These are phyloP conservation scores for Halophytophthora batemanensis DNA, from an alignment of 352 stramenopile genomes.

Conservation along the genomic window DNA sequence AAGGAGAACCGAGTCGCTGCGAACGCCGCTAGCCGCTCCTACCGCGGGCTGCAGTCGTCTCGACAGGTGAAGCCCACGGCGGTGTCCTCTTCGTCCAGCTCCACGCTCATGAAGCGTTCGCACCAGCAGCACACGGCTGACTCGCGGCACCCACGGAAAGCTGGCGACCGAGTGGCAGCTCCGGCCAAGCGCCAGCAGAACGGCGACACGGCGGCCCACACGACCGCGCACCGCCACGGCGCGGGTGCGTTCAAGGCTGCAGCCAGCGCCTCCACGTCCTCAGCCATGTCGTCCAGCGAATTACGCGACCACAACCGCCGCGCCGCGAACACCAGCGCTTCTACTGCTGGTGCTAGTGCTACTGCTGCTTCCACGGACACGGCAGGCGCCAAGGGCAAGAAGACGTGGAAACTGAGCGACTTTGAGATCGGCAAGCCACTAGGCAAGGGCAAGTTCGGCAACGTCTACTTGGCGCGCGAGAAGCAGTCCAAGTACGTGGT, in stretches of 20 bases:
- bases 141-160: conserved; percentile 29
- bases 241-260: conserved; percentile 13
- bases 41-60: conserved; percentile 17
- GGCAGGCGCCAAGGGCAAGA: no score
- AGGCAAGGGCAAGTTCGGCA: conserved; percentile 84
- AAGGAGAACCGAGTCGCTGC: conserved; percentile 55
- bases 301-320: not conserved
- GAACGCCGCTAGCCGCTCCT: conserved; percentile 13
- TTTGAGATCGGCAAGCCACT: conserved; percentile 78
- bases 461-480: conserved; percentile 80
- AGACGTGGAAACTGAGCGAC: conserved; percentile 74
- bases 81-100: conserved; percentile 1
- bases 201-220: conserved; percentile 15
- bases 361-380: no score
- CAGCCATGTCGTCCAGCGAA: conserved; percentile 7
- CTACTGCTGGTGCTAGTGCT: no score
- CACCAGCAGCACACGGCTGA: conserved; percentile 27
- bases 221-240: conserved; percentile 19
- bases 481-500: conserved; percentile 62
- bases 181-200: conserved; percentile 17
- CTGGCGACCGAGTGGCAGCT: conserved; percentile 12
- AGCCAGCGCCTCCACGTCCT: conserved; percentile 2
- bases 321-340: no score
- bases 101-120: conserved; percentile 28
- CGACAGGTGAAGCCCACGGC: conserved; percentile 16